Evolutionary conservation across 1,284 basidiomycete genomes (phyloP), one percentile per base, ranked within the genome.

Genomic region (Malassezia furfur): DNA sequence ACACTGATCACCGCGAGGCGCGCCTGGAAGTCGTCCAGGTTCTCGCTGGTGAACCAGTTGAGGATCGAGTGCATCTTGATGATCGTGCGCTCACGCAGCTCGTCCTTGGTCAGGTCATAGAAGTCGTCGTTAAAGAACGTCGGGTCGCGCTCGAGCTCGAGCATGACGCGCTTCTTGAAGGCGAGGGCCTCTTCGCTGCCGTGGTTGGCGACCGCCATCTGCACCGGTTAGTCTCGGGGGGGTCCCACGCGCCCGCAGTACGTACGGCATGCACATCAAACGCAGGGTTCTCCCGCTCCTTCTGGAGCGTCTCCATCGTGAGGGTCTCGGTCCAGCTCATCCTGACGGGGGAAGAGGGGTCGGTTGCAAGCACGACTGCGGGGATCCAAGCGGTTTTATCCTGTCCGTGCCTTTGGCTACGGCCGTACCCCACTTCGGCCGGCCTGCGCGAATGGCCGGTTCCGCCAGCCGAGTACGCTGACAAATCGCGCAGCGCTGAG

Each of bases 101-200:
- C 75, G 49, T 79, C 79, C 68, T 80, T 81, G 37, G 77, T 75
- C 11, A 82, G 67, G 66, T 81, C 81, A 64, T 81, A 80, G 49
- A 81, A 78, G 71, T 81, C 80, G 40, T 74, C 76, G 28, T 79
- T 72, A 64, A 77, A 76, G 76, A 80, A 80, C n/a, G 78, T 75
- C 7, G 79, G 79, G 65, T 80, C 77, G 37, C 79, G 72, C 15
- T 78, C 77, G 49, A 78, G 75, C 69, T 80, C 79, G 21, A 76
- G 76, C 79, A 79, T 79, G 66, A 70, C 63, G 19, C 43, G 62
- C 59, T 72, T 70, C 59, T 76, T 76, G 43, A 75, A 60, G 10
- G 59, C 46, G 19, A 76, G 69, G 56, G 66, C 63, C 34, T 57
- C 57, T 53, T 76, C 63, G 30, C 70, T 72, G 19, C 75, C 76